phyloP scores from a whole-genome alignment of 192 early-diverging fungal genomes.

The Backusella australiensis region DNA sequence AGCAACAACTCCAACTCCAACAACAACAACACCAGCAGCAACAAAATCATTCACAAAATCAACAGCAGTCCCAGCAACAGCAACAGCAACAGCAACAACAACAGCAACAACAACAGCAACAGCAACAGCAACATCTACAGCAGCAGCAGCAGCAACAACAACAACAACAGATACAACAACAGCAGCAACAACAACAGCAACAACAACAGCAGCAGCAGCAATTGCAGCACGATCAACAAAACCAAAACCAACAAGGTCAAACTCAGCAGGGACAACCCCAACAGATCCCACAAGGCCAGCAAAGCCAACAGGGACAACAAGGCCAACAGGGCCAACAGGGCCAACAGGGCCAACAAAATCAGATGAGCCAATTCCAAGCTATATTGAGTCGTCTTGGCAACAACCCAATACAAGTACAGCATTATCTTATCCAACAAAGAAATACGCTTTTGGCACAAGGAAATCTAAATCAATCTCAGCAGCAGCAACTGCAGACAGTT shows the following conservation, averaged over 20 bases:
- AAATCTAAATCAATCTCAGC: constrained; percentile 1
- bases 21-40: neutral
- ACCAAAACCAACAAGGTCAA: constrained; percentile 11
- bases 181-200: constrained; percentile 2
- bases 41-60: neutral
- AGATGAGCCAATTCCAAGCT: neutral
- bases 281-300: neutral
- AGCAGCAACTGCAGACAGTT: constrained; percentile 5
- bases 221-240: constrained; percentile 17
- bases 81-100: constrained; percentile 15
- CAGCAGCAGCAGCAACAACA: neutral
- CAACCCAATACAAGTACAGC: constrained; percentile 4
- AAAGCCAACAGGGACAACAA: neutral
- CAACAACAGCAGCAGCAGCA: neutral
- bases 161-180: neutral
- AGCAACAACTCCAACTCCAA: neutral
- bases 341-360: neutral
- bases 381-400: neutral
- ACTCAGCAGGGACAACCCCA: constrained; percentile 15
- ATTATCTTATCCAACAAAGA: constrained; percentile 13
- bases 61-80: constrained; percentile 3
- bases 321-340: constrained; percentile 20
- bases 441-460: neutral
- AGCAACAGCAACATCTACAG: neutral
- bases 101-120: neutral